These are phyloP conservation scores for Parathielavia hyrcaniae DNA, from an alignment of 495 filamentous ascomycete genomes.

Conservation along the genomic window DNA sequence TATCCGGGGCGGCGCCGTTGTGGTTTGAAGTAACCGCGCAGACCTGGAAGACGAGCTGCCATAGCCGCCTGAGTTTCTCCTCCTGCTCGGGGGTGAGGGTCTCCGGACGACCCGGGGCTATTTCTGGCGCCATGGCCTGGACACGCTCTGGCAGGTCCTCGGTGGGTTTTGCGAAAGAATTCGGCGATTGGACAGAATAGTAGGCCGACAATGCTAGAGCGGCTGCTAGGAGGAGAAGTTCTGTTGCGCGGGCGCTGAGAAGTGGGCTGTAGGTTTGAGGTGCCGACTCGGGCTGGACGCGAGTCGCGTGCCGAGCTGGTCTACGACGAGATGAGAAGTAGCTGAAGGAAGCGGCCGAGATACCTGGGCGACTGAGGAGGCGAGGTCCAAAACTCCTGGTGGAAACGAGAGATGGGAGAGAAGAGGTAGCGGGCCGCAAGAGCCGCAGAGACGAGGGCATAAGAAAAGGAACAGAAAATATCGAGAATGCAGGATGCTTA, in stretches of 20 bases:
- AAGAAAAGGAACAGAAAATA: background rate
- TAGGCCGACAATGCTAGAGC: constrained; percentile 12
- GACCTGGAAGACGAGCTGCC: constrained; percentile 68
- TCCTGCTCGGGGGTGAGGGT: constrained; percentile 86
- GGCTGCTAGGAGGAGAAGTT: constrained; percentile 9
- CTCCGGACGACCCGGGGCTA: constrained; percentile 70
- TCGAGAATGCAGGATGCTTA: background rate
- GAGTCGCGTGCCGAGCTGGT: background rate
- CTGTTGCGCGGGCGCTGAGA: background rate
- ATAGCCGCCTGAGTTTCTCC: constrained; percentile 80
- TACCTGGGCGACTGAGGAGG: background rate
- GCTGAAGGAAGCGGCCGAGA: background rate
- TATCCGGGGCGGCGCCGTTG: constrained; percentile 25
- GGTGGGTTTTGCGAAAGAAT: background rate
- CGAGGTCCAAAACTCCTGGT: background rate
- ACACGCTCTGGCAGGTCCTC: background rate
- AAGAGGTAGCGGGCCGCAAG: background rate
- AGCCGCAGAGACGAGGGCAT: constrained; percentile 10
- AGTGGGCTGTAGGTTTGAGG: too few species aligned
- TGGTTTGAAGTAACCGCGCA: constrained; percentile 57
- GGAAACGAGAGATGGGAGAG: background rate
- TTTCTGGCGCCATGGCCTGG: constrained; percentile 38
- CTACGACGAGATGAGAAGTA: background rate
- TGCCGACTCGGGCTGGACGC: background rate
- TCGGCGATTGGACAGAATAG: background rate